Evolutionary conservation across 495 filamentous ascomycete genomes (phyloP).

Genomic region (Rhypophila decipiens): DNA sequence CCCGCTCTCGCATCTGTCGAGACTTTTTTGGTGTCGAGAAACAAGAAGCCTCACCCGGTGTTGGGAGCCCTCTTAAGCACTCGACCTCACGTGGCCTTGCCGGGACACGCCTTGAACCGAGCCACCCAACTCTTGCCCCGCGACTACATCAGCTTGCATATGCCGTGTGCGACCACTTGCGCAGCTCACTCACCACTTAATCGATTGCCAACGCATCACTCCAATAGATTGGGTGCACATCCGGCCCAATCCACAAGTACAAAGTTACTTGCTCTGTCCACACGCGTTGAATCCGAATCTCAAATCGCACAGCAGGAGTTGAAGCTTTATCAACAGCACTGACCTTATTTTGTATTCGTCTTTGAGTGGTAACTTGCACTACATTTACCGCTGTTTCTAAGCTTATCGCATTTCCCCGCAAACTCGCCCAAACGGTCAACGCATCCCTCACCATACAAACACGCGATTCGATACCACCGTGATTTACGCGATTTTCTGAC

Average conservation of each 20-base stretch:
- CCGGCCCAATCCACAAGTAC: conserved; percentile 46
- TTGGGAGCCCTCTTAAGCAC: not conserved
- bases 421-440: conserved; percentile 7
- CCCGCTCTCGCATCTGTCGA: conserved; percentile 8
- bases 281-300: conserved; percentile 36
- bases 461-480: conserved; percentile 8
- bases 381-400: conserved; percentile 2
- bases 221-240: conserved; percentile 51
- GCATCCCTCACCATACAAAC: not conserved
- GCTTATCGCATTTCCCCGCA: conserved; percentile 14
- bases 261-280: conserved; percentile 37
- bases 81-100: conserved; percentile 38
- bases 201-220: conserved; percentile 54
- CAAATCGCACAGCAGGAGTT: conserved; percentile 13
- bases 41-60: conserved; percentile 13
- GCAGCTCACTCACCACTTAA: conserved; percentile 42
- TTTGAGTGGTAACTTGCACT: conserved; percentile 14
- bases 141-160: conserved; percentile 54
- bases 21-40: conserved; percentile 7
- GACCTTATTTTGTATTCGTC: conserved; percentile 10
- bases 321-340: conserved; percentile 20
- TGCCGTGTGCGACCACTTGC: conserved; percentile 49
- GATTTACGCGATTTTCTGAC: conserved; percentile 13
- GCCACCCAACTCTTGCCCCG: conserved; percentile 43
- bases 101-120: conserved; percentile 31